Conservation (phyloP, 257 asterid genomes). For the Solanum etuberosum region DNA sequence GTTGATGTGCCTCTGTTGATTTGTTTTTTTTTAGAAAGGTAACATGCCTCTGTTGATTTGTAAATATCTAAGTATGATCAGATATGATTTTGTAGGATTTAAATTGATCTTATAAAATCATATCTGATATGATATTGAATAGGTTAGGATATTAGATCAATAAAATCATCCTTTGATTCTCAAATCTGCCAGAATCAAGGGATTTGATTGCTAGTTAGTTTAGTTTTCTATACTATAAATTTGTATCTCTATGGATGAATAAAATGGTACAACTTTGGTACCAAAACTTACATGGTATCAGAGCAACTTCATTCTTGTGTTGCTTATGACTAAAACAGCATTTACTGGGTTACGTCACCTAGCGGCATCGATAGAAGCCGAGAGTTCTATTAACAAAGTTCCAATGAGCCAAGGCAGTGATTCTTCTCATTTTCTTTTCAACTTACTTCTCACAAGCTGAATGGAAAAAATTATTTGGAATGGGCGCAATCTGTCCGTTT, state of each 20-base stretch:
- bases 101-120: neutral
- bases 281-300: neutral
- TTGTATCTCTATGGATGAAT: neutral
- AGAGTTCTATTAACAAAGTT: neutral
- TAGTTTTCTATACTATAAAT: neutral
- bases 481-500: neutral
- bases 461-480: neutral
- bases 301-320: neutral
- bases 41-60: too few relatives aligned
- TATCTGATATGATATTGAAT: neutral
- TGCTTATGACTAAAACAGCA: neutral
- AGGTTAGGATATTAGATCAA: neutral
- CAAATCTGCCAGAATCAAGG: neutral
- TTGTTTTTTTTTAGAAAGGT: too few relatives aligned
- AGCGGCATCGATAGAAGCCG: neutral
- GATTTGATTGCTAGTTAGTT: too few relatives aligned
- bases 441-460: neutral
- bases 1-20: neutral
- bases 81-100: neutral
- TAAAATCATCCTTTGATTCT: neutral
- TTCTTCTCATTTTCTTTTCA: neutral
- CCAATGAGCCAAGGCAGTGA: neutral
- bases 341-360: neutral
- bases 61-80: neutral
- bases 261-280: neutral